Evolutionary conservation across 106 monocot species (phyloP), one percentile per base, ranked within the genome.

Genomic region (Gastrodia elata): DNA sequence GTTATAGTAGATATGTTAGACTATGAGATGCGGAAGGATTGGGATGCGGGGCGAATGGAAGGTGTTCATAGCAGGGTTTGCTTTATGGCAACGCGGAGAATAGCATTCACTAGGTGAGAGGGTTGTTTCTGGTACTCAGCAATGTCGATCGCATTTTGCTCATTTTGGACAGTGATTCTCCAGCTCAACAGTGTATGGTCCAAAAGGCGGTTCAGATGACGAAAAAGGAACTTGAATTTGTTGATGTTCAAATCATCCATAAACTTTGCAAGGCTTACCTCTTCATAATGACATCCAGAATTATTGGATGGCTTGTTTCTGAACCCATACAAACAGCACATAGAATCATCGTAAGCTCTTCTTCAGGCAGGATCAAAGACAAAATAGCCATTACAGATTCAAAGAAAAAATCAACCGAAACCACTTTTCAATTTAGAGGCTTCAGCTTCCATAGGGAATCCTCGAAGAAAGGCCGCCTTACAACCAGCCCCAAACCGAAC

Each of bases 311-410:
- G 65, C 87, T 96, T 24, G 79, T 90, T 39, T 73, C 77, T n/a
- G 95, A 96, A 78, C 89, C 89, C 1, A 92, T 96, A 76, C 86
- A 82, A 84, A 71, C 37, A 18, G 95, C 91, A 10, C 79, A 86
- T 74, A 91, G 79, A 76, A 64, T 96, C 39, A 75, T 92, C 36
- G 38, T 82, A 52, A 74, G 43, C 44, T 68, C 77, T 35, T 27
- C 39, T 2, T 61, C 73, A 6, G 14, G 46, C 36, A 64, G 33
- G 32, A n/a, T n/a, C n/a, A 48, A 43, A 2, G 5, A 0, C 1
- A 32, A 75, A 18, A 44, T 64, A 0, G 15, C 32, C 11, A 34
- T 10, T 24, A 46, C 16, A 40, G 33, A 43, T 40, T 57, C 25
- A 7, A 77, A 71, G 43, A 71, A 58, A n/a, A n/a, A n/a, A 38